Evolutionary conservation across 1,284 basidiomycete genomes (phyloP), one percentile per base, ranked within the genome.

Genomic region (Coniophora puteana): DNA sequence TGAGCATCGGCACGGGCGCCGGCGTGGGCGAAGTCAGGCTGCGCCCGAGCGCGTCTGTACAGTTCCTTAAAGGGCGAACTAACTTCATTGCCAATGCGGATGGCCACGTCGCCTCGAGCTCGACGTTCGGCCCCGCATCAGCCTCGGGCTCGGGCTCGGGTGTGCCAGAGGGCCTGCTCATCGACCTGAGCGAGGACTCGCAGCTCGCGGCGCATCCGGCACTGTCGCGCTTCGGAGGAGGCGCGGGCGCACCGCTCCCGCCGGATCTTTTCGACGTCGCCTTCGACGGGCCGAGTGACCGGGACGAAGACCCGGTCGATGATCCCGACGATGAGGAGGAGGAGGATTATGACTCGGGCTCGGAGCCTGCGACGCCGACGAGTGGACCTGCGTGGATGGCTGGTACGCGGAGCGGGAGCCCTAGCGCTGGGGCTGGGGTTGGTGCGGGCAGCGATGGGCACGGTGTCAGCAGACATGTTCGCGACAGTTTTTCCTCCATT

Each of bases 161-260:
- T 24, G 43, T 44, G 8, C 45, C 45, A 4, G 61, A 63, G 36
- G 58, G 58, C 7, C 37, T 63, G 30, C 51, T 59, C 16, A 62
- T 63, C 37, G 56, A 63, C 43, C 50, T 63, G 14, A 36, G 45
- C 4, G 57, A 59, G 16, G 58, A 58, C 6, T n/a, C n/a, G n/a
- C n/a, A n/a, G n/a, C n/a, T n/a, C n/a, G n/a, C n/a, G n/a, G n/a
- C n/a, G n/a, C n/a, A n/a, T n/a, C n/a, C n/a, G n/a, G n/a, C n/a
- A n/a, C n/a, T n/a, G n/a, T n/a, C n/a, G n/a, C n/a, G n/a, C n/a
- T n/a, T n/a, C n/a, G n/a, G n/a, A n/a, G n/a, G n/a, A n/a, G n/a
- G n/a, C n/a, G n/a, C n/a, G n/a, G n/a, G n/a, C n/a, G n/a, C n/a
- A n/a, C 20, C 36, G 38, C 17, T 20, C 47, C 7, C 45, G 1